Evolutionary conservation across 2,329 filamentous ascomycete genomes (phyloP).

Genomic region (Aspergillus carbonarius): DNA sequence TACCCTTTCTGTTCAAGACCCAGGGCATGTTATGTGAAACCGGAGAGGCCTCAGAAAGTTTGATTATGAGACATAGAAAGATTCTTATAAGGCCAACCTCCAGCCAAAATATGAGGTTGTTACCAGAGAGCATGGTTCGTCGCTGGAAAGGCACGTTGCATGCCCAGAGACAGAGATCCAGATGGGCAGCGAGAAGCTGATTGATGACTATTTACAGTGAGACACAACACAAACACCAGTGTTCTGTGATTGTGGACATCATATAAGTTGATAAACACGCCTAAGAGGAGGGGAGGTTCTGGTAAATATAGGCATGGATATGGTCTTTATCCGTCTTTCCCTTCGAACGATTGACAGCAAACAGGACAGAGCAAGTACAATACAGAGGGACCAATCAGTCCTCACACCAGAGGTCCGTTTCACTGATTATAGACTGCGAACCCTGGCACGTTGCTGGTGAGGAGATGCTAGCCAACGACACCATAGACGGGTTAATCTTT

Average conservation of each 20-base stretch:
- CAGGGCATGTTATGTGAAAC: slow-evolving; percentile 13
- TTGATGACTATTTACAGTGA: too few relatives aligned
- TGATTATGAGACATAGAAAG: slow-evolving; percentile 11
- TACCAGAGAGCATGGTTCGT: slow-evolving; percentile 9
- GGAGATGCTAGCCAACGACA: background rate
- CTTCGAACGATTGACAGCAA: background rate
- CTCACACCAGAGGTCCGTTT: background rate
- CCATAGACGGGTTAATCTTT: background rate
- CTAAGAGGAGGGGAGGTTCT: too few relatives aligned
- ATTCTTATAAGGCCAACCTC: slow-evolving; percentile 4
- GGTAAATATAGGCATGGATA: too few relatives aligned
- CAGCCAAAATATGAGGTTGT: slow-evolving; percentile 2
- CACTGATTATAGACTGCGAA: background rate
- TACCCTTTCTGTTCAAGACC: slow-evolving; percentile 10
- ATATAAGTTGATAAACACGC: background rate
- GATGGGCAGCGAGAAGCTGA: background rate
- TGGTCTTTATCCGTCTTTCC: background rate
- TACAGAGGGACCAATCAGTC: background rate
- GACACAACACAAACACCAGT: too few relatives aligned
- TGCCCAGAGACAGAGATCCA: background rate
- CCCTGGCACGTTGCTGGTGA: background rate
- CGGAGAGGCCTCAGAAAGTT: slow-evolving; percentile 15
- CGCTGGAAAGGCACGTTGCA: background rate
- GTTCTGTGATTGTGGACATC: background rate
- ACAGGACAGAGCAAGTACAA: background rate